Percentiles rank a stretch among this genome's conserved stretches.
Evolutionary conservation across 2,329 filamentous ascomycete genomes (phyloP).

Genomic region (Elsinoe fawcettii): DNA sequence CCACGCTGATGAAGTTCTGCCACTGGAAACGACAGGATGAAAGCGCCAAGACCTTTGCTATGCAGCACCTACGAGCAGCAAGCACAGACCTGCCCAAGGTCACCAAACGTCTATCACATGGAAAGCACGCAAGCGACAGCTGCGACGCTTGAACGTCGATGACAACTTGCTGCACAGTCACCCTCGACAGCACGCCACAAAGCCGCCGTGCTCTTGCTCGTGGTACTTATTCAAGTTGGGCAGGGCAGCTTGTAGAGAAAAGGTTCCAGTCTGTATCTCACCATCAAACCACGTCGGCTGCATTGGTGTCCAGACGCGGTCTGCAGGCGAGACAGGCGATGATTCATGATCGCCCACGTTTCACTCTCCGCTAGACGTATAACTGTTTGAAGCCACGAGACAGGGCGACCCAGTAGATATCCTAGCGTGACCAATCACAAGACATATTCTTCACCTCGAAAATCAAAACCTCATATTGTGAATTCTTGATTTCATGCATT

Average conservation of each 20-base stretch:
- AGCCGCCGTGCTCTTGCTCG: too few species aligned
- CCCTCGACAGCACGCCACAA: too few species aligned
- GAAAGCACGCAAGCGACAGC: too few species aligned
- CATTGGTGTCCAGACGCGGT: conserved; percentile 60
- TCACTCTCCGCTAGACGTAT: conserved; percentile 89
- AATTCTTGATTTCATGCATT: conserved; percentile 16
- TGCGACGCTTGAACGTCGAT: too few species aligned
- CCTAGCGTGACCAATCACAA: conserved; percentile 51
- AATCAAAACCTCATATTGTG: background rate
- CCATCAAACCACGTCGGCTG: conserved; percentile 71
- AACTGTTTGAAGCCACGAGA: conserved; percentile 70
- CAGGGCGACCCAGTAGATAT: conserved; percentile 80
- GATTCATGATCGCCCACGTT: conserved; percentile 37
- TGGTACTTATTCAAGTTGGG: too few species aligned
- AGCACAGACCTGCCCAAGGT: too few species aligned
- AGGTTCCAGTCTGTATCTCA: conserved; percentile 55
- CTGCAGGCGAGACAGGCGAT: conserved; percentile 64
- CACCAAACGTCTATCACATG: too few species aligned
- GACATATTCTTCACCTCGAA: conserved; percentile 20
- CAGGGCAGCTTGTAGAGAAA: background rate
- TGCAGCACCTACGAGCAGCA: too few species aligned
- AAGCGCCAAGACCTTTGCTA: background rate
- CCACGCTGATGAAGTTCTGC: conserved; percentile 25
- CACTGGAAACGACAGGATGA: conserved; percentile 6
- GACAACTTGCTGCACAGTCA: too few species aligned